A percentile compares a stretch with the other conserved stretches of the same genome.
Conservation (phyloP, 2,329 filamentous ascomycete species). For the Colletotrichum liriopes region DNA sequence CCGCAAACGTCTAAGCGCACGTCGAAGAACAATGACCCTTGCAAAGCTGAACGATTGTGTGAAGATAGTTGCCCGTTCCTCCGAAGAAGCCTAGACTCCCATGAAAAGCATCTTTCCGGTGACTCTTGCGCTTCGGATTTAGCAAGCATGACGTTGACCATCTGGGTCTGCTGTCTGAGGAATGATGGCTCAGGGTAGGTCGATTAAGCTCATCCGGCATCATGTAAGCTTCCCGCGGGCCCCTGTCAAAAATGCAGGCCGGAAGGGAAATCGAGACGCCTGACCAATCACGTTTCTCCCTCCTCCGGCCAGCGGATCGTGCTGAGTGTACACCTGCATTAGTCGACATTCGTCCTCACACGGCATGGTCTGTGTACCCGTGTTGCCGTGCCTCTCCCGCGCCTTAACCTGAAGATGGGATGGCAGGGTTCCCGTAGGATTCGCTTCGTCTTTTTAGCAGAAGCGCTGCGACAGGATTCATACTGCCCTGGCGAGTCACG, state of each 20-base stretch:
- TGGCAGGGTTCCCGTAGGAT: background rate
- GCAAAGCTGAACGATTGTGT: background rate
- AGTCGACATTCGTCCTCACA: background rate
- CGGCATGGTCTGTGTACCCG: constrained; percentile 5
- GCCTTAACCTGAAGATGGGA: background rate
- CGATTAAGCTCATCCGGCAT: constrained; percentile 36
- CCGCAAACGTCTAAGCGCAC: constrained; percentile 32
- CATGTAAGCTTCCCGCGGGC: constrained; percentile 10
- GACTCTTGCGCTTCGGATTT: background rate
- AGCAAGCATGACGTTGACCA: constrained; percentile 16
- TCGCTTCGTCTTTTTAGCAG: background rate
- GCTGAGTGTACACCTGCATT: constrained; percentile 32
- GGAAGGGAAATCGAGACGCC: background rate
- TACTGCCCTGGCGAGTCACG: background rate
- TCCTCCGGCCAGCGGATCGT: background rate
- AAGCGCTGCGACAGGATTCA: background rate
- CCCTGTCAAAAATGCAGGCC: constrained; percentile 25
- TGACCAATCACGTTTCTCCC: constrained; percentile 3
- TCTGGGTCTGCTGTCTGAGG: background rate
- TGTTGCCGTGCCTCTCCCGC: constrained; percentile 1
- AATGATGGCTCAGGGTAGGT: constrained; percentile 15
- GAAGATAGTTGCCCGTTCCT: background rate
- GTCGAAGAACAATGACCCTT: background rate
- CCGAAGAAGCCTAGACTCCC: background rate
- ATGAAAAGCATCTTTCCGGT: background rate